phyloP scores from a whole-genome alignment of 75 land plant genomes.

The Pinus tabuliformis region DNA sequence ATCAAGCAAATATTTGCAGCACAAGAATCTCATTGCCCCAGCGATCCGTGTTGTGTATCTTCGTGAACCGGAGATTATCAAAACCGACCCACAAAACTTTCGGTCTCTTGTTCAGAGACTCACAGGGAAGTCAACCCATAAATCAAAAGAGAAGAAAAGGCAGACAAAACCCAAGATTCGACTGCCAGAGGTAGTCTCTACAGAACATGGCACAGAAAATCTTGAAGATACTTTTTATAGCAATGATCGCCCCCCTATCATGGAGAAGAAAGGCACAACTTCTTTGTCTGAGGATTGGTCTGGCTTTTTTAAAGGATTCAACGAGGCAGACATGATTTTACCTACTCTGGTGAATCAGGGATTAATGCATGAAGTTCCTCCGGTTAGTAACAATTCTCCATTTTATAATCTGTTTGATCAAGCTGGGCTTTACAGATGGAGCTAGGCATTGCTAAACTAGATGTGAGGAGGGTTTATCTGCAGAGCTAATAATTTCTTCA shows the following conservation, averaged over 20 bases:
- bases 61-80: conserved; percentile 28
- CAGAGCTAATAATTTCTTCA: no score
- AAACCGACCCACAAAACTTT: conserved; percentile 35
- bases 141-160: not conserved
- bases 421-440: not conserved
- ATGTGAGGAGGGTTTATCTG: no score
- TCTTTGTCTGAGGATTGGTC: no score
- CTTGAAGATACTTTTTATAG: not conserved
- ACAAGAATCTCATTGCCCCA: conserved; percentile 3
- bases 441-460: no score
- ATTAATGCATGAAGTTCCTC: not conserved
- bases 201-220: not conserved
- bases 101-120: conserved; percentile 36
- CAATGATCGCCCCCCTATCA: no score
- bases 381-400: not conserved
- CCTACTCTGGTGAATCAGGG: not conserved
- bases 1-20: not conserved
- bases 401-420: not conserved
- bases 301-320: not conserved
- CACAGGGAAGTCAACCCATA: conserved; percentile 21
- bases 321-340: not conserved
- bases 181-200: no score
- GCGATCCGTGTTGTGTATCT: conserved; percentile 21
- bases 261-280: no score
- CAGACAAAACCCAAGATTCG: no score